Base-by-base conservation (phyloP, 441 rosid species). In the Codiaeum variegatum region DNA sequence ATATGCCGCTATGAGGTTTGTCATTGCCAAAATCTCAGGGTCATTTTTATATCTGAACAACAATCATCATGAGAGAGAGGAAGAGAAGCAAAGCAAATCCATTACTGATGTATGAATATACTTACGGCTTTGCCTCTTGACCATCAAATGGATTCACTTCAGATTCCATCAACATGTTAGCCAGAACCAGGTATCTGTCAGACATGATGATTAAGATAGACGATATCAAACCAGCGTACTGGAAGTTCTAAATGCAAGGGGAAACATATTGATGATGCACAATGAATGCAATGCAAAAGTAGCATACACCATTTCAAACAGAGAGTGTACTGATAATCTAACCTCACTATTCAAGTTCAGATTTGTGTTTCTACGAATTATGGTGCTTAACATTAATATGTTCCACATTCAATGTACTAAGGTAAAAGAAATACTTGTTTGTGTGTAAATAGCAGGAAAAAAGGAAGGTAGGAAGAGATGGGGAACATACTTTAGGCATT, bases 121-220 rank as follows among this genome's bases (percentile, higher is more conserved):
- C 99, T 93, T 88, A 93, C 99, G 99, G 98, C 75, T 93, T 96
- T 65, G 99, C 99, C 88, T 96, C 99, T 80, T 96, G 99, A 63
- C 99, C 99, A 58, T 93, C 99, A 82, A 96, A 96, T 54, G 99
- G 99, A 81, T 96, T 96, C 65, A 96, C 99, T 87, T 96, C 93
- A 21, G 98, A 96, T 80, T 93, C 99, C 99, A 96, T 93, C 84
- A 96, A 86, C 99, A 96, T 96, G 77, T 96, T 96, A 34, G 98
- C 99, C 75, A 96, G 85, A 84, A 96, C 99, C 81, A 96, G 87
- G 78, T 96, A 96, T 75, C 99, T 96, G 75, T 59, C 70, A 58
- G 54, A 5, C 55, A 23, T 16, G 23, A 42, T 49, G 16, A 29
- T 46, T 63, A 56, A 31, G 29, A 67, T 47, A 74, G 13, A 55